These are phyloP conservation scores for Dichomitus squalens DNA, from an alignment of 1,284 basidiomycete genomes.

Conservation along the genomic window DNA sequence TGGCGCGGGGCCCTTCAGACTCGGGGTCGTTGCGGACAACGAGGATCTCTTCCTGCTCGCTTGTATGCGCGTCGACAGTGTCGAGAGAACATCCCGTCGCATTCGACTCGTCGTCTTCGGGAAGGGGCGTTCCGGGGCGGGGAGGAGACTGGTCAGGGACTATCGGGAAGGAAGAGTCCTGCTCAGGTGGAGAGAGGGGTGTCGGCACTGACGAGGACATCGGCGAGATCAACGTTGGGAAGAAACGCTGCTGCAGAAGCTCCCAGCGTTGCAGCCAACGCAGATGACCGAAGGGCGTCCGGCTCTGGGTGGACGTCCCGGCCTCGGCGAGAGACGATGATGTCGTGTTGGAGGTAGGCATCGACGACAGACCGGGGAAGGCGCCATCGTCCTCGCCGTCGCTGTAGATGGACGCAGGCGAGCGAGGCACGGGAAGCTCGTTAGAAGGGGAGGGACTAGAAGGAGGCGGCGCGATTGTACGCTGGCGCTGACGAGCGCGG, in stretches of 20 bases:
- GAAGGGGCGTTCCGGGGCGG: constrained; percentile 1
- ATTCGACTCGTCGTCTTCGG: background rate
- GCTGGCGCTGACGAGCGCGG: background rate
- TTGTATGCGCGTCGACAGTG: background rate
- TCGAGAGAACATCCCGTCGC: background rate
- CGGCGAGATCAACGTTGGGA: background rate
- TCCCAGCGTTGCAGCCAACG: background rate
- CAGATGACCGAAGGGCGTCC: background rate
- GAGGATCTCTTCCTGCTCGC: background rate
- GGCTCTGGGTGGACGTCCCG: background rate
- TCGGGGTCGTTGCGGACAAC: background rate
- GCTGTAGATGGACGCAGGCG: constrained; percentile 8
- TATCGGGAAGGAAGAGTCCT: background rate
- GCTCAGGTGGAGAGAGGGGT: background rate
- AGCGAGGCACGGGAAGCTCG: constrained; percentile 7
- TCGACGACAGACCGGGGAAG: background rate
- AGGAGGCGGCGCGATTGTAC: background rate
- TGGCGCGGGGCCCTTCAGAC: background rate
- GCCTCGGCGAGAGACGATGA: background rate
- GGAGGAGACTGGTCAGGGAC: background rate
- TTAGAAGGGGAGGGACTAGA: background rate
- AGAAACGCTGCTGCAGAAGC: background rate
- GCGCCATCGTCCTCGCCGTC: background rate
- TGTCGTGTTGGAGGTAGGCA: background rate
- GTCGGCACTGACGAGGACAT: background rate